Evolutionary conservation across 495 filamentous ascomycete species (phyloP), one percentile per base, ranked within the genome.

Genomic region (Chlorociboria aeruginascens): DNA sequence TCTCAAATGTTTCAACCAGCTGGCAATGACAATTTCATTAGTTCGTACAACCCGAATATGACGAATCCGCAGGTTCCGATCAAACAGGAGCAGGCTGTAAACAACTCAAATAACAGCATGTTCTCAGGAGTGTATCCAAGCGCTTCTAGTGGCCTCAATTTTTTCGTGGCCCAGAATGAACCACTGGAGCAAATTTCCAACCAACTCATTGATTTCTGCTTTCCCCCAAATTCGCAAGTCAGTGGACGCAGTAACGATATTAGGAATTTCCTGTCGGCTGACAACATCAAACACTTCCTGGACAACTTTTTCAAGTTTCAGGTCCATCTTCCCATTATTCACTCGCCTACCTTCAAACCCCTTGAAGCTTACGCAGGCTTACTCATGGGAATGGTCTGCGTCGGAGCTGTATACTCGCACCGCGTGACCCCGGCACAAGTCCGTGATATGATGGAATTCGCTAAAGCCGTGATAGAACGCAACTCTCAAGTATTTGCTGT

Each of bases 1-100:
- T 70, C 80, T 52, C 71, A 78, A 57, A 79, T 84, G 73, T 85
- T 82, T 71, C 80, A 82, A 70, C 66, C 78, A 66, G 77, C 73
- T 67, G 68, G 72, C 56, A 73, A 78, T 52, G 68, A 79, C 63
- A 66, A 71, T 59, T 79, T 76, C 65, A 73, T 77, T 63, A 71
- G 67, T 69, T 61, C 68, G 51, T 77, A 74, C 62, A 75, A 74
- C 63, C 7, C 79, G 65, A 70, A 70, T 65, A 53, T 62, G 66
- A 61, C 60, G 62, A 66, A 70, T 67, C 69, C 61, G 63, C 69
- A 67, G 69, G 72, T 63, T 66, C 69, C 50, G 67, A 64, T 62
- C 68, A 75, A 71, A 65, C n/a, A 17, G 4, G 43, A 46, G 20
- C 67, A 77, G 72, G 65, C 59, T 58, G 61, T 71, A 67, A 59